phyloP scores from a whole-genome alignment of 1,284 basidiomycete species.

The Malassezia brasiliensis region DNA sequence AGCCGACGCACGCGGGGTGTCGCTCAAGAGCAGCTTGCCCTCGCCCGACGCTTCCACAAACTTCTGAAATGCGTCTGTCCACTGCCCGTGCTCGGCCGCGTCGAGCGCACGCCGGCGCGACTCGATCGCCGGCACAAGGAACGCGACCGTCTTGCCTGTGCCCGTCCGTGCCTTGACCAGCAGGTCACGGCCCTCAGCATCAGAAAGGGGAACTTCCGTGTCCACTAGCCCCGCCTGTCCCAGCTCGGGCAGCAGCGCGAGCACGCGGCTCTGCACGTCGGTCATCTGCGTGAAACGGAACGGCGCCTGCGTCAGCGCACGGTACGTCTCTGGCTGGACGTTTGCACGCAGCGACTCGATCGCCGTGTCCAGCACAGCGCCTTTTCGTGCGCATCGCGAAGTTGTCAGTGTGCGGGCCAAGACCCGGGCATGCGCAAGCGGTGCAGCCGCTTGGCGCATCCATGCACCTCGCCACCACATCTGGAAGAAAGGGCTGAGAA shows the following conservation, averaged over 20 bases:
- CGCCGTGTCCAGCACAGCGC: neutral
- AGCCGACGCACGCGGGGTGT: neutral
- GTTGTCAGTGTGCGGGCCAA: neutral
- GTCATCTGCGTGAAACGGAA: conserved; percentile 71
- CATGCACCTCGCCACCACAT: conserved; percentile 1
- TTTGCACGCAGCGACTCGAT: neutral
- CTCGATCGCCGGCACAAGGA: conserved; percentile 47
- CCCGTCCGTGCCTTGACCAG: conserved; percentile 48
- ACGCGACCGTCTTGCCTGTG: conserved; percentile 48
- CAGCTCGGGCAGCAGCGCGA: conserved; percentile 55
- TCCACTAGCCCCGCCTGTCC: conserved; percentile 18
- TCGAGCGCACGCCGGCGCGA: conserved; percentile 41
- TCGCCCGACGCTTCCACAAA: neutral
- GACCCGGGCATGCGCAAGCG: neutral
- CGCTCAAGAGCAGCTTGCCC: neutral
- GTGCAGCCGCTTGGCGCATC: neutral
- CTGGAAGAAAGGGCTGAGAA: conserved; percentile 1
- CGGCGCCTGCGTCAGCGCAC: neutral
- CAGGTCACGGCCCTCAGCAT: conserved; percentile 45
- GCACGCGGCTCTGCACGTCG: conserved; percentile 70
- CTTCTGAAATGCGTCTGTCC: neutral
- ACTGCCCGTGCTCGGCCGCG: conserved; percentile 18
- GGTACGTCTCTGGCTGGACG: neutral
- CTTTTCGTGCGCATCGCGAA: neutral
- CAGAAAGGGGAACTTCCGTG: conserved; percentile 17